Evolutionary conservation across 2,329 filamentous ascomycete genomes (phyloP), one percentile per base, ranked within the genome.

Genomic region (Ophiostoma angusticollis): DNA sequence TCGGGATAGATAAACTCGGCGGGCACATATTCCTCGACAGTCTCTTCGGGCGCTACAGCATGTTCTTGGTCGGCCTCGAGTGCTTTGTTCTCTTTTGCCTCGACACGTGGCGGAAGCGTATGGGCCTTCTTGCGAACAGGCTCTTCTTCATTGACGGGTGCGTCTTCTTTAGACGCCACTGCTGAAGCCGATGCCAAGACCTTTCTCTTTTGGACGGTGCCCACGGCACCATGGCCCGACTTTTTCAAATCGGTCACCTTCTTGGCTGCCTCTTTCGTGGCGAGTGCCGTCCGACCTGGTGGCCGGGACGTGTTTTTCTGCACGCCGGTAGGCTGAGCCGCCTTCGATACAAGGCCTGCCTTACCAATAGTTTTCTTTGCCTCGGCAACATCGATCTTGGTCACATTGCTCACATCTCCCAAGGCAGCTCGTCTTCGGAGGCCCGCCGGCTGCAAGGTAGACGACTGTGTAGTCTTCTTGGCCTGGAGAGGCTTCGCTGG

Each of bases 361-460:
- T 86, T 81, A 55, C 66, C 68, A 29, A 66, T 58, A 32, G 67
- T 63, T 69, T 93, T 94, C 70, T 93, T 93, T 49, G 70, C 74
- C 40, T 84, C 81, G 46, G 69, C 65, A 6, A 61, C 68, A 39
- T 84, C 82, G 34, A 72, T 71, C 60, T 95, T 96, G 52, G 77
- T 77, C 47, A 93, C 81, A 64, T 98, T 98, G 73, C 86, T 96
- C 51, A 95, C 82, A 65, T 98, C 91, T 42, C 84, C 86, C 27
- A 98, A 72, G 35, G 84, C 87, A 52, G 81, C 74, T 55, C 91
- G 84, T 65, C 83, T 91, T 55, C 81, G 73, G 41, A 60, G 58
- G 34, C 52, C 55, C 1, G 39, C 27, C 7, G 38, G 24, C 19
- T 47, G 45, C 44, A 67, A 68, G 34, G 68, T 60, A 52, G 67